Percentiles rank a stretch among this genome's conserved stretches.
These are phyloP conservation scores for Citrullus amarus DNA, from an alignment of 306 rosid species.

Conservation along the genomic window DNA sequence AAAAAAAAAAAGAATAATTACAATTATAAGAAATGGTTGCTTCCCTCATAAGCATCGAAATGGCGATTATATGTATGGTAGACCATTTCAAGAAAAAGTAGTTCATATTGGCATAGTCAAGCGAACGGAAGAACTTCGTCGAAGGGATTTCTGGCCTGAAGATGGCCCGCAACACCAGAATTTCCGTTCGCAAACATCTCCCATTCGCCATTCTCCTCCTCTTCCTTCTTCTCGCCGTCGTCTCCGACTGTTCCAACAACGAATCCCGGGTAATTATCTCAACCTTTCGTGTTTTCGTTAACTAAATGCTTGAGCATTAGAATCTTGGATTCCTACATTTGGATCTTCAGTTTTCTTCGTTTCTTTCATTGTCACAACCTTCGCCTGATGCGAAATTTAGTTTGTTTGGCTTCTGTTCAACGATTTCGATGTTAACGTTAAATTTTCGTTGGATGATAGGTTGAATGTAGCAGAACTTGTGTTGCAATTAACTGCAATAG, in stretches of 20 bases:
- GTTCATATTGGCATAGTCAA: not conserved
- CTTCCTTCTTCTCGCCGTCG: slow-evolving; percentile 20
- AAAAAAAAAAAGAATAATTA: too few species aligned
- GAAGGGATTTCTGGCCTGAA: not conserved
- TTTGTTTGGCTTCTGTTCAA: not conserved
- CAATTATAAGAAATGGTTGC: not conserved
- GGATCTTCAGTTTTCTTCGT: not conserved
- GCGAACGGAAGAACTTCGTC: not conserved
- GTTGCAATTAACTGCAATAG: slow-evolving; percentile 46
- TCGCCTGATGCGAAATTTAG: not conserved
- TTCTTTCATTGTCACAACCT: not conserved
- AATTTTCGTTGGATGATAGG: slow-evolving; percentile 16
- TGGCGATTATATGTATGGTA: not conserved
- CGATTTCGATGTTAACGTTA: not conserved
- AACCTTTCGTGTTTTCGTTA: not conserved
- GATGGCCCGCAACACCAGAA: not conserved
- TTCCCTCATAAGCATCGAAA: not conserved
- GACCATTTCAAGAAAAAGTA: not conserved
- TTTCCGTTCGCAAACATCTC: slow-evolving; percentile 21
- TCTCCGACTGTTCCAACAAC: slow-evolving; percentile 25
- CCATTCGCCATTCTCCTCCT: slow-evolving; percentile 19
- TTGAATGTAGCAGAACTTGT: slow-evolving; percentile 52
- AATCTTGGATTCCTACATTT: slow-evolving; percentile 13
- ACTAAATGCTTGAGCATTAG: not conserved
- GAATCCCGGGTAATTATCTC: slow-evolving; percentile 12